phyloP scores from a whole-genome alignment of 2,329 filamentous ascomycete species.

The Phaeophleospora eucalypticola region DNA sequence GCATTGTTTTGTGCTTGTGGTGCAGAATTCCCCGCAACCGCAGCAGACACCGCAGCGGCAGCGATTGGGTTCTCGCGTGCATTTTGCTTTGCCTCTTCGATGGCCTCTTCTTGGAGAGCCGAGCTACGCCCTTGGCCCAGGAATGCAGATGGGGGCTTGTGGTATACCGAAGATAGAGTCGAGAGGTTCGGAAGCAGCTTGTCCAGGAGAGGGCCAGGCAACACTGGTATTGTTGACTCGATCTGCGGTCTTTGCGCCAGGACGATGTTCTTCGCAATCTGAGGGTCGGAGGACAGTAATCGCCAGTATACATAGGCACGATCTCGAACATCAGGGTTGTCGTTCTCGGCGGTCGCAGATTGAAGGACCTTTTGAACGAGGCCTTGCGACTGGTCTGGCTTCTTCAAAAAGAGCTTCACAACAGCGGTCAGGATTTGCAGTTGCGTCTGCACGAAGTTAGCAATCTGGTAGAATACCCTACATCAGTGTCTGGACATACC shows the following conservation, averaged over 20 bases:
- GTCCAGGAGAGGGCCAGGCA: constrained; percentile 79
- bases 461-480: neutral
- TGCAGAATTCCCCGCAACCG: constrained; percentile 45
- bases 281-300: constrained; percentile 83
- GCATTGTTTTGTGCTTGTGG: constrained; percentile 66
- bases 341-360: constrained; percentile 85
- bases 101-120: constrained; percentile 89
- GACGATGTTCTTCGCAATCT: constrained; percentile 87
- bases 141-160: constrained; percentile 98
- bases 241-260: constrained; percentile 94
- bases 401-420: constrained; percentile 96
- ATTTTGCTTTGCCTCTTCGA: constrained; percentile 91
- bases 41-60: constrained; percentile 69
- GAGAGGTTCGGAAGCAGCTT: constrained; percentile 88
- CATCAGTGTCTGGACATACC: constrained; percentile 45
- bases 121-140: constrained; percentile 92
- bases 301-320: constrained; percentile 98
- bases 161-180: constrained; percentile 93
- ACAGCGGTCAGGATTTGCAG: constrained; percentile 95
- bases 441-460: constrained; percentile 66
- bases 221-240: constrained; percentile 84
- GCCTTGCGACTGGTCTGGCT: constrained; percentile 84
- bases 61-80: constrained; percentile 92
- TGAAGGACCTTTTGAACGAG: constrained; percentile 94
- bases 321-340: constrained; percentile 96